Evolutionary conservation across 1,139 yeast genomes (phyloP).

Genomic region (Nadsonia commutata): DNA sequence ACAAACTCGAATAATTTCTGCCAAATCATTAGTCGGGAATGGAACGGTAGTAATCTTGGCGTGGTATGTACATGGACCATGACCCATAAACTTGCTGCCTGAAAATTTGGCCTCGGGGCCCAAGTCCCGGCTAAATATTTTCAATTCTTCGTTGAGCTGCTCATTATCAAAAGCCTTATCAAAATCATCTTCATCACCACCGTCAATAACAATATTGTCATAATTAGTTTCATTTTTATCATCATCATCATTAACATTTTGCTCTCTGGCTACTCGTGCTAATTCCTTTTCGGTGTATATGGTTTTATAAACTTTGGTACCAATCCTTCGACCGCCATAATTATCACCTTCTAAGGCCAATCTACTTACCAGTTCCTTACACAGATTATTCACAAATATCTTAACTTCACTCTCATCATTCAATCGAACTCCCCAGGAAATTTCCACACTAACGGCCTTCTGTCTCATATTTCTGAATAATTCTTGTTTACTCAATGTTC

Average conservation of each 20-base stretch:
- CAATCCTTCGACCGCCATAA: conserved; percentile 1
- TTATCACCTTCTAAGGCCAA: conserved; percentile 16
- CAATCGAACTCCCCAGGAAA: conserved; percentile 82
- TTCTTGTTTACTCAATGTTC: conserved; percentile 18
- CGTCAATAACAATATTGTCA: background rate
- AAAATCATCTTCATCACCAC: background rate
- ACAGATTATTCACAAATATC: conserved; percentile 40
- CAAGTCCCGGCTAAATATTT: too few species aligned
- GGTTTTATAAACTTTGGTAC: background rate
- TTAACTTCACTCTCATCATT: conserved; percentile 46
- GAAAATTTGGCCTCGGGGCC: too few species aligned
- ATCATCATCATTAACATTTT: conserved; percentile 50
- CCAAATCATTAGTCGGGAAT: conserved; percentile 45
- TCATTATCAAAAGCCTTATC: conserved; percentile 21
- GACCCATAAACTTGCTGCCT: conserved; percentile 72
- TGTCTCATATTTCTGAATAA: conserved; percentile 23
- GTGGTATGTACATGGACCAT: conserved; percentile 60
- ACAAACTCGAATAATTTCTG: conserved; percentile 45
- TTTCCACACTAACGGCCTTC: conserved; percentile 75
- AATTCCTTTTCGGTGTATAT: conserved; percentile 19
- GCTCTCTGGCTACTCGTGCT: conserved; percentile 37
- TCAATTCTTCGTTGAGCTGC: too few species aligned
- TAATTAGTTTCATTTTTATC: conserved; percentile 6
- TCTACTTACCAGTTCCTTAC: conserved; percentile 45
- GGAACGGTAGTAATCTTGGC: conserved; percentile 52